Base-by-base conservation (phyloP, 2,329 filamentous ascomycete species). In the Fusarium buharicum region DNA sequence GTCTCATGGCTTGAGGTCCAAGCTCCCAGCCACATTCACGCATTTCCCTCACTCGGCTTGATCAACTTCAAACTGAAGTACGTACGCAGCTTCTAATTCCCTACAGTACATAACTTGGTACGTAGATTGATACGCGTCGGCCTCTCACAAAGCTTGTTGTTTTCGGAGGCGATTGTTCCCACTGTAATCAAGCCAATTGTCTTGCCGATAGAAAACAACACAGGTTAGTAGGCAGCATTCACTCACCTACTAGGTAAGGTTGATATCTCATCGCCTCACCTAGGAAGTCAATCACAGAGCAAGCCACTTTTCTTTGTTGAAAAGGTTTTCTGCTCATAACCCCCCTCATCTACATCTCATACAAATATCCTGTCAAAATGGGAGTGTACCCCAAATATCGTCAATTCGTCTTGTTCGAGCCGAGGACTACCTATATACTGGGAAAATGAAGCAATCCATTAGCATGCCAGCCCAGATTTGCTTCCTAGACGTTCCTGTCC, bases 351-450 rank as follows among this genome's bases (percentile, higher is more conserved):
- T 20, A 30, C 37, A 40, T 37, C 47, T 44, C 17, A n/a, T 38
- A 14, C 22, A 44, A 50, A 39, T 18, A 20, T 38, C n/a, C 17
- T 28, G 31, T 48, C 34, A 49, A 43, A 39, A 24, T 22, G 24
- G 22, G 34, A 30, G 10, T 30, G 33, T 45, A 39, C 45, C 62
- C 49, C 37, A 31, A 49, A 56, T 49, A 54, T 59, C 53, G 28
- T 66, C 49, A 50, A 59, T 66, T 65, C 62, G 62, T 44, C 58
- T 66, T 37, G 34, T 65, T 62, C 18, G 49, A 38, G 46, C 27
- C 48, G 46, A 63, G 54, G 41, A 49, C 49, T 63, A 66, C 48
- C 50, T 66, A 65, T 59, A 39, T 63, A 59, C 57, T 48, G 57
- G 36, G 48, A 46, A 60, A 52, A 55, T 41, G 44, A 66, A 59